Evolutionary conservation across 108 stramenopile genomes (phyloP).

Genomic region (Skeletonema menzelii): DNA sequence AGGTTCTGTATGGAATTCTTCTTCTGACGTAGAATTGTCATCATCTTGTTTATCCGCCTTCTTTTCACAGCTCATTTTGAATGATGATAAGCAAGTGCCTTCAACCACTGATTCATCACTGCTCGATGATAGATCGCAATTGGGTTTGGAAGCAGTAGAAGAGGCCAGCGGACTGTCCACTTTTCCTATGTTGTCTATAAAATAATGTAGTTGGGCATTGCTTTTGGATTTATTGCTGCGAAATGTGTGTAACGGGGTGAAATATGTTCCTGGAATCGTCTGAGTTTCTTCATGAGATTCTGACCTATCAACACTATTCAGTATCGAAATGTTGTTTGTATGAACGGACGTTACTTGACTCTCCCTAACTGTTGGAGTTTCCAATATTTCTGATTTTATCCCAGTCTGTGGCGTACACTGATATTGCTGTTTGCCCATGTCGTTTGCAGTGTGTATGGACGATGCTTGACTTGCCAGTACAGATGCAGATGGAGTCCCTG

Average conservation of each 20-base stretch:
- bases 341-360: not conserved
- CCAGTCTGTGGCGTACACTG: not conserved
- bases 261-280: not conserved
- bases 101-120: not conserved
- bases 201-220: not conserved
- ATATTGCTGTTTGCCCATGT: too few species aligned
- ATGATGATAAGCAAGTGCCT: not conserved
- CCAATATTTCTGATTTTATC: not conserved
- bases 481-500: not conserved
- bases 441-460: not conserved
- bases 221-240: not conserved
- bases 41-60: not conserved
- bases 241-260: not conserved
- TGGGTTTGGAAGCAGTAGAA: not conserved
- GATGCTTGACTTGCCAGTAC: not conserved
- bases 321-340: not conserved
- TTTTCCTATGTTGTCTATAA: not conserved
- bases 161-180: not conserved
- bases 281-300: not conserved
- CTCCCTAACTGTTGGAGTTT: not conserved
- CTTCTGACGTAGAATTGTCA: not conserved
- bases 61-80: not conserved
- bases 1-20: not conserved
- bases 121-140: not conserved
- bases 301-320: not conserved